phyloP scores from a whole-genome alignment of 352 stramenopile genomes.

The Globisporangium solare region DNA sequence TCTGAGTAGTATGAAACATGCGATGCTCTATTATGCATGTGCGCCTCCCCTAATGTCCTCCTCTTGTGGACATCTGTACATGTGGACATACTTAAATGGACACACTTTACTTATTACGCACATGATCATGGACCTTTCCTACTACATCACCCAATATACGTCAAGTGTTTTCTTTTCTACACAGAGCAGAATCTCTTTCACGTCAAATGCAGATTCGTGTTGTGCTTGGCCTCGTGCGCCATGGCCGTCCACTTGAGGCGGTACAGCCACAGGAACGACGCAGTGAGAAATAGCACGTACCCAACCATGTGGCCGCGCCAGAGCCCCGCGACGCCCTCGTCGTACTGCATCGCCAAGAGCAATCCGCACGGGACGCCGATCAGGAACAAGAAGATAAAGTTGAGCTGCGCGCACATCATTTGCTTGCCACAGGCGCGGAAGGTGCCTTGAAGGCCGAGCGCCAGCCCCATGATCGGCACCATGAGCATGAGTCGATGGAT shows the following conservation, averaged over 20 bases:
- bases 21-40: too few relatives aligned
- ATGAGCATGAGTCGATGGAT: slow-evolving; percentile 5
- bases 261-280: slow-evolving; percentile 17
- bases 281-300: slow-evolving; percentile 11
- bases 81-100: too few relatives aligned
- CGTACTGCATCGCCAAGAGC: slow-evolving; percentile 13
- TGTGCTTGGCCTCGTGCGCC: slow-evolving; percentile 13
- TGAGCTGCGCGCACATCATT: slow-evolving; percentile 17
- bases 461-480: slow-evolving; percentile 13
- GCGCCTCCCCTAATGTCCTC: too few relatives aligned
- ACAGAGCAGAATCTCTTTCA: not conserved
- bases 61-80: too few relatives aligned
- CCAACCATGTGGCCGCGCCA: slow-evolving; percentile 20
- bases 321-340: slow-evolving; percentile 17
- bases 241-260: slow-evolving; percentile 9
- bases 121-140: too few relatives aligned
- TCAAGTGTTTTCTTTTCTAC: not conserved
- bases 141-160: too few relatives aligned
- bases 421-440: slow-evolving; percentile 18
- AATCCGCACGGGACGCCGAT: slow-evolving; percentile 20
- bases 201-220: slow-evolving; percentile 9
- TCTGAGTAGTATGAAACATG: too few relatives aligned
- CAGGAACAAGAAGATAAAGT: slow-evolving; percentile 18
- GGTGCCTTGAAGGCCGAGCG: slow-evolving; percentile 13
- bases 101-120: too few relatives aligned